A percentile compares a stretch with the other conserved stretches of the same genome.
Conservation (phyloP, 176 grass and related monocot species). For the Hsuehochloa calcarea region DNA sequence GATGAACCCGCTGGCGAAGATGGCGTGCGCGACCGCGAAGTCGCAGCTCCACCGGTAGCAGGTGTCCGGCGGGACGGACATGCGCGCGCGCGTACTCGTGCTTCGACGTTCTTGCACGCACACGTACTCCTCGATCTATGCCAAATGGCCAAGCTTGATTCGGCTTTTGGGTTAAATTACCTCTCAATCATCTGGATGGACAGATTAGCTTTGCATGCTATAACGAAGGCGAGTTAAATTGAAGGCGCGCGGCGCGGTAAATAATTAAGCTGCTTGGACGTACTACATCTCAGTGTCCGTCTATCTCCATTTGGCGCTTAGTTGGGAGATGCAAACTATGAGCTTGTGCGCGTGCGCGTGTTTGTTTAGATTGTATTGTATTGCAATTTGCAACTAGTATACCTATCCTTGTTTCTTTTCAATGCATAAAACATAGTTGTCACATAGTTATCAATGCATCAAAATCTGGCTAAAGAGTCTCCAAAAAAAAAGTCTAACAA, state of each 20-base stretch:
- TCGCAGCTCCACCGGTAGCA: slow-evolving; percentile 45
- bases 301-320: neutral
- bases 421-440: no score
- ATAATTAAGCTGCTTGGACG: neutral
- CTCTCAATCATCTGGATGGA: no score
- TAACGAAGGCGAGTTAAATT: neutral
- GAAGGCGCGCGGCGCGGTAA: neutral
- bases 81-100: neutral
- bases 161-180: no score
- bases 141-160: no score
- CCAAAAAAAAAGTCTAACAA: no score
- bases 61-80: slow-evolving; percentile 15
- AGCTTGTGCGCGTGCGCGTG: neutral
- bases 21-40: slow-evolving; percentile 36
- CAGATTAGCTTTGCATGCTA: neutral
- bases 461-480: no score
- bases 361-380: neutral
- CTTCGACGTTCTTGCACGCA: neutral
- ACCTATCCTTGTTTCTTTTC: no score
- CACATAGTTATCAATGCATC: no score
- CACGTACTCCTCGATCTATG: neutral
- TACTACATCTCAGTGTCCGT: slow-evolving; percentile 7
- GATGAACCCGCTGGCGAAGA: slow-evolving; percentile 39
- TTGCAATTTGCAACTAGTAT: no score
- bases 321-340: slow-evolving; percentile 28